phyloP scores from a whole-genome alignment of 1,284 basidiomycete genomes.

The Rhodotorula sp. region DNA sequence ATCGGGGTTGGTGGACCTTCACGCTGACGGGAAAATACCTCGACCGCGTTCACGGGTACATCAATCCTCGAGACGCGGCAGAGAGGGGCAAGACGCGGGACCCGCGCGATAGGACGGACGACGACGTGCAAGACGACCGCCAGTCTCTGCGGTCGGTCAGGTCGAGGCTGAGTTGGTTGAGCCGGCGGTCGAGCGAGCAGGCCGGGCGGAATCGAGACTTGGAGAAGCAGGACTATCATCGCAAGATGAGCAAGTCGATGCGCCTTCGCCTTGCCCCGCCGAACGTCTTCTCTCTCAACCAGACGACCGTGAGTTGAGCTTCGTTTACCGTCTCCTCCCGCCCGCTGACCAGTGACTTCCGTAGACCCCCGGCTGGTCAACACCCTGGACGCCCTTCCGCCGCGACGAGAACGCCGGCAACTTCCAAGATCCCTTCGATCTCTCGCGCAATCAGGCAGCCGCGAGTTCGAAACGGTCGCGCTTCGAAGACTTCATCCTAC shows the following conservation, averaged over 20 bases:
- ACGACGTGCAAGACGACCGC: slow-evolving; percentile 12
- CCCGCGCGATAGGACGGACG: not conserved
- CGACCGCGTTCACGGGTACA: slow-evolving; percentile 42
- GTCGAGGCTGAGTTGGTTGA: slow-evolving; percentile 8
- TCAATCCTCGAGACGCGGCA: slow-evolving; percentile 13
- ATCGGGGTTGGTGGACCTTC: slow-evolving; percentile 45
- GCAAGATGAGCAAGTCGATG: slow-evolving; percentile 30
- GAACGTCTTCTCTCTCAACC: slow-evolving; percentile 38
- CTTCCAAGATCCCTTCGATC: slow-evolving; percentile 32
- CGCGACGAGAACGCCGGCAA: slow-evolving; percentile 12
- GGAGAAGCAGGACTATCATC: slow-evolving; percentile 34
- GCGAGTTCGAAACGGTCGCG: slow-evolving; percentile 51
- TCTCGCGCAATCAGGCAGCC: slow-evolving; percentile 15
- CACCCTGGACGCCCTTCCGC: slow-evolving; percentile 39
- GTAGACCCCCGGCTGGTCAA: slow-evolving; percentile 40
- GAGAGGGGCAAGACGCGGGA: slow-evolving; percentile 28
- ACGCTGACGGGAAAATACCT: slow-evolving; percentile 43
- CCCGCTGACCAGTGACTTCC: not conserved
- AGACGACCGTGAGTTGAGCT: slow-evolving; percentile 27
- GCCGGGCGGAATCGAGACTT: slow-evolving; percentile 12
- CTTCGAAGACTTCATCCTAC: slow-evolving; percentile 47
- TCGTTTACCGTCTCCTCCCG: too few species aligned
- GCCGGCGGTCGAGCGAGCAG: slow-evolving; percentile 1
- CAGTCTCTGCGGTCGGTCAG: slow-evolving; percentile 10
- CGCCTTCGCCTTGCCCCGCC: slow-evolving; percentile 24